Evolutionary conservation across 495 filamentous ascomycete species (phyloP), one percentile per base, ranked within the genome.

Genomic region (Pyrenula massariospora): DNA sequence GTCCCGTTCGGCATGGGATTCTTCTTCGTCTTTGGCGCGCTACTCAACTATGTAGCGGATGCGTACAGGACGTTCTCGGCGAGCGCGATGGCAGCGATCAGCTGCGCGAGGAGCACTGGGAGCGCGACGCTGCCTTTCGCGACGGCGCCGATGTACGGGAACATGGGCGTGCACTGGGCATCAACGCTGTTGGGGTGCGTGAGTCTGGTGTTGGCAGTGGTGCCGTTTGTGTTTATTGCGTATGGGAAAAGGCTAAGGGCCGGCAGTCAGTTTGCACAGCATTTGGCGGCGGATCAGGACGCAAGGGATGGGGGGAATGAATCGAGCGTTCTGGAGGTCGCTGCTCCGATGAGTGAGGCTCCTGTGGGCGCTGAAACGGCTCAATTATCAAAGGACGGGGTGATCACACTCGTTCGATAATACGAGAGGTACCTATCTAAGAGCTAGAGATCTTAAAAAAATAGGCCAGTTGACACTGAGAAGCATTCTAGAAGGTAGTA

Each of bases 31-130:
- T 76, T 75, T 63, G 73, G 74, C 72, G 71, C 71, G 2, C 70
- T 75, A 60, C 57, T 72, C 19, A 77, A 75, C 62, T 77, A 76
- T 55, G 63, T 77, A 23, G 70, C 70, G 12, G 73, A 77, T 53
- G 71, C 72, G 22, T 77, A 77, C 50, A 69, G 70, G 48, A 71
- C 65, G 0, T 63, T 69, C 22, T 72, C 74, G 3, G 71, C 73
- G 1, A 73, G 70, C 23, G 73, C 72, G 0, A 64, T 75, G 25
- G 70, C 71, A 0, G 72, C 73, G 2, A 62, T 70, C 0, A 69
- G 64, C 59, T 73, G 72, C 53, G 68, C 66, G 0, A 65, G 71
- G 31, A 75, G 71, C 50, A 64, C 67, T 1, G 56, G 74, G 1
- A 72, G 70, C 20, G 73, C 74, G 12, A 64, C 75, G 0, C 59